Evolutionary conservation across 2,329 filamentous ascomycete genomes (phyloP).

Genomic region (Corniculantispora saksenae): DNA sequence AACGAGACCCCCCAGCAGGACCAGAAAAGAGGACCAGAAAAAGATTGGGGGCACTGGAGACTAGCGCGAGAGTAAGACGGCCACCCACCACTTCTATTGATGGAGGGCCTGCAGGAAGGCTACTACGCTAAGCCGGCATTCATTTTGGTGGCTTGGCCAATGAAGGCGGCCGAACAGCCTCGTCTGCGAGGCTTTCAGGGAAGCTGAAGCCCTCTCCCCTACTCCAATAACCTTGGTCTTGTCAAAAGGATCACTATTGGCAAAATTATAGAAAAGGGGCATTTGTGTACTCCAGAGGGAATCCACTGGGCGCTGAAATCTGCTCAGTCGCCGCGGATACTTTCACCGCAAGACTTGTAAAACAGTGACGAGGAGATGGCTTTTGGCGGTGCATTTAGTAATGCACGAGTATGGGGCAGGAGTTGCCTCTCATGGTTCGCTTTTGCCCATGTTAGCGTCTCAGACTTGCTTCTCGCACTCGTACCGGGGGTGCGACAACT

Average conservation of each 20-base stretch:
- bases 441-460: background rate
- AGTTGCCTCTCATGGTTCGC: background rate
- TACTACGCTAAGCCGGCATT: slow-evolving; percentile 9
- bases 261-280: background rate
- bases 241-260: background rate
- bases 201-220: slow-evolving; percentile 9
- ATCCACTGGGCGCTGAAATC: background rate
- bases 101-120: slow-evolving; percentile 11
- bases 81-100: slow-evolving; percentile 6
- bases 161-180: slow-evolving; percentile 10
- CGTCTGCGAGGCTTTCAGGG: slow-evolving; percentile 14
- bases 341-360: background rate
- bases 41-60: background rate
- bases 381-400: background rate
- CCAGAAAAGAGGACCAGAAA: background rate
- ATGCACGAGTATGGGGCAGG: background rate
- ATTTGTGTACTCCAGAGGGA: background rate
- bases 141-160: slow-evolving; percentile 15
- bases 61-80: background rate
- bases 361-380: background rate
- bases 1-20: background rate
- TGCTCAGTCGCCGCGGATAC: background rate
- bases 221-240: background rate
- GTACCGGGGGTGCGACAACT: background rate
- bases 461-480: background rate